Conservation (phyloP, 2,329 filamentous ascomycete species). For the Cadophora sp. region DNA sequence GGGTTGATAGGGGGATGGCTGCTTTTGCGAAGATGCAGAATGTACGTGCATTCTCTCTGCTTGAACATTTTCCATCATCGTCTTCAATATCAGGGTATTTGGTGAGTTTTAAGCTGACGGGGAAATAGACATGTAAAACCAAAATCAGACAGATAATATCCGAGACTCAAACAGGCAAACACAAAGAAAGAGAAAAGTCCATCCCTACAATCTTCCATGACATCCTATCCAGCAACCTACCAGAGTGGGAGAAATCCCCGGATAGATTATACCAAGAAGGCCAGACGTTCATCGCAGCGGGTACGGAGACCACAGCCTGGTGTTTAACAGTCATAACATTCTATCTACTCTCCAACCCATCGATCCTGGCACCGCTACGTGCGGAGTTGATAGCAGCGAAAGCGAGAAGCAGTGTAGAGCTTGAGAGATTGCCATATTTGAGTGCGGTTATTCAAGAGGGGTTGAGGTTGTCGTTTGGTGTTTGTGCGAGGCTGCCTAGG, state of each 20-base stretch:
- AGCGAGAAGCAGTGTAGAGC: background rate
- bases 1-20: constrained; percentile 11
- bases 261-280: constrained; percentile 45
- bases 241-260: constrained; percentile 45
- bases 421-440: constrained; percentile 43
- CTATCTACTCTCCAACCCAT: constrained; percentile 47
- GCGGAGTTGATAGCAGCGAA: constrained; percentile 43
- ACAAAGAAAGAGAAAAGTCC: background rate
- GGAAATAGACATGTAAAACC: background rate
- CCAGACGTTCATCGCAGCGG: constrained; percentile 44
- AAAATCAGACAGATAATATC: background rate
- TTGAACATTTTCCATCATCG: too few relatives aligned
- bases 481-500: constrained; percentile 8
- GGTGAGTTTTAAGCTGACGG: too few relatives aligned
- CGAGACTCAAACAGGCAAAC: too few relatives aligned
- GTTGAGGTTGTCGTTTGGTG: constrained; percentile 6
- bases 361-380: constrained; percentile 42
- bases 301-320: constrained; percentile 48
- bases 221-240: constrained; percentile 40
- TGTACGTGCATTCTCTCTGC: background rate
- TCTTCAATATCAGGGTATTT: too few relatives aligned
- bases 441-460: constrained; percentile 47
- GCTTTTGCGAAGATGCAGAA: constrained; percentile 18
- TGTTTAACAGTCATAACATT: constrained; percentile 46
- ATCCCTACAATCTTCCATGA: constrained; percentile 37